phyloP scores from a whole-genome alignment of 345 rosid genomes.

The Citropsis articulata region DNA sequence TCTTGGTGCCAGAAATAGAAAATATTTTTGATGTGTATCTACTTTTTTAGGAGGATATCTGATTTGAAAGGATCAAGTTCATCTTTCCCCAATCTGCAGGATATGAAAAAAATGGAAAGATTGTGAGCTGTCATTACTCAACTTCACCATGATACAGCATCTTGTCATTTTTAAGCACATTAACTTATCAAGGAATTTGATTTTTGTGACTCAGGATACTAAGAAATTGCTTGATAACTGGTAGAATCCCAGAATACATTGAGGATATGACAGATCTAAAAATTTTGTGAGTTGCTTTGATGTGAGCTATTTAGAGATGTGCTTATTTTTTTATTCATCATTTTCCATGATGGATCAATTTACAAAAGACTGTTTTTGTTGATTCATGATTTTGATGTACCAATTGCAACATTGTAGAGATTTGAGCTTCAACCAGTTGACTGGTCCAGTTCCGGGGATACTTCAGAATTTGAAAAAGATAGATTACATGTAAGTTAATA shows the following conservation, averaged over 20 bases:
- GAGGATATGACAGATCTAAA: conserved; percentile 32
- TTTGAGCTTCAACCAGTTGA: conserved; percentile 72
- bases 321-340: background rate
- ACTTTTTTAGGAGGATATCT: conserved; percentile 54
- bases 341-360: background rate
- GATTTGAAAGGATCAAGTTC: conserved; percentile 55
- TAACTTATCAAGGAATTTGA: background rate
- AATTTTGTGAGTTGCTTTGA: conserved; percentile 46
- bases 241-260: conserved; percentile 46
- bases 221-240: conserved; percentile 58
- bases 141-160: background rate
- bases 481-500: conserved; percentile 45
- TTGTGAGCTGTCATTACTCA: conserved; percentile 49
- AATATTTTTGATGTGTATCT: background rate
- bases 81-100: conserved; percentile 48
- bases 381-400: background rate
- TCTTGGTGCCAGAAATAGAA: background rate
- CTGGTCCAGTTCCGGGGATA: conserved; percentile 43
- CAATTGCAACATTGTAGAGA: conserved; percentile 45
- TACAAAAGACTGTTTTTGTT: background rate
- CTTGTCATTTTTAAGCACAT: background rate
- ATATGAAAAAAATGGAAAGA: conserved; percentile 6
- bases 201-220: conserved; percentile 42
- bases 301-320: background rate
- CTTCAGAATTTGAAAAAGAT: conserved; percentile 9